Evolutionary conservation across 1,139 yeast genomes (phyloP).

Genomic region (Suhomyces yuchorum): DNA sequence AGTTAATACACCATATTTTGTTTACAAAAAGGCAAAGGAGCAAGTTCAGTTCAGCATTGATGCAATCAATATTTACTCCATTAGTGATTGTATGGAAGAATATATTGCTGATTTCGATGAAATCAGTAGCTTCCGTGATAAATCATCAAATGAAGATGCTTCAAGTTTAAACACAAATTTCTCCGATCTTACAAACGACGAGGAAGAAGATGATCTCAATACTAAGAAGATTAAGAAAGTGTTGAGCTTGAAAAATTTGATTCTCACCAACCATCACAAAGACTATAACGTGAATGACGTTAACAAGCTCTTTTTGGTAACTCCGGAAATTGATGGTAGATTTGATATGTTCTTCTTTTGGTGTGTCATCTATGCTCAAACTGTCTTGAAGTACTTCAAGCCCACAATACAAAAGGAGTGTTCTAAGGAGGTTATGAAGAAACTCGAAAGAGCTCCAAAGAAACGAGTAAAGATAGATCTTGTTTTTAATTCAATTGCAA

Average conservation of each 20-base stretch:
- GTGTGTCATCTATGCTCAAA: slow-evolving; percentile 45
- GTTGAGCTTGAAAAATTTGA: slow-evolving; percentile 31
- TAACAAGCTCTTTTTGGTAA: slow-evolving; percentile 29
- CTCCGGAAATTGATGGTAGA: slow-evolving; percentile 45
- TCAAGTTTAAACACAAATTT: slow-evolving; percentile 38
- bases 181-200: slow-evolving; percentile 18
- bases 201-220: slow-evolving; percentile 19
- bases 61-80: slow-evolving; percentile 35
- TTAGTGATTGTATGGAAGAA: slow-evolving; percentile 44
- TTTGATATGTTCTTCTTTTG: slow-evolving; percentile 47
- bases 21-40: slow-evolving; percentile 28
- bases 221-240: slow-evolving; percentile 39
- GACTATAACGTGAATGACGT: slow-evolving; percentile 25
- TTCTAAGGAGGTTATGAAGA: slow-evolving; percentile 28
- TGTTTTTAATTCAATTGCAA: slow-evolving; percentile 42
- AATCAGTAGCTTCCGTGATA: slow-evolving; percentile 17
- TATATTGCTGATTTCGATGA: slow-evolving; percentile 41
- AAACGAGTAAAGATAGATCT: slow-evolving; percentile 37
- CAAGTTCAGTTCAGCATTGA: slow-evolving; percentile 23
- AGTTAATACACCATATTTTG: slow-evolving; percentile 24
- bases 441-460: slow-evolving; percentile 24
- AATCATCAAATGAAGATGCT: slow-evolving; percentile 32
- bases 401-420: slow-evolving; percentile 38
- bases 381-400: slow-evolving; percentile 37
- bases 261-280: slow-evolving; percentile 25